Evolutionary conservation across 768 basidiomycete genomes (phyloP).

Genomic region (Porphyrellus cyaneotinctus): DNA sequence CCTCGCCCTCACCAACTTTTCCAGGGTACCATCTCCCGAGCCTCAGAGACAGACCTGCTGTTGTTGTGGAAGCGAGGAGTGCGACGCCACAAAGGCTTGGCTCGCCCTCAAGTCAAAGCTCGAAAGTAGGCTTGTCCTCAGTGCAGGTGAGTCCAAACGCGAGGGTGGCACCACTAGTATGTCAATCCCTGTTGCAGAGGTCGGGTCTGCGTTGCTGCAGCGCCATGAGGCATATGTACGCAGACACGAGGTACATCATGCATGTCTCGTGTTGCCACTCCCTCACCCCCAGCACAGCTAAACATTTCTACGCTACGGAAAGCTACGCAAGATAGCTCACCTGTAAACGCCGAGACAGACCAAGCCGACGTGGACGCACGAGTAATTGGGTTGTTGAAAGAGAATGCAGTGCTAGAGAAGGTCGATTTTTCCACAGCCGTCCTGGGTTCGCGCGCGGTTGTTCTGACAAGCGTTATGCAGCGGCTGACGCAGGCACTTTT

Average conservation of each 20-base stretch:
- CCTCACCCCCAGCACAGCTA: conserved; percentile 18
- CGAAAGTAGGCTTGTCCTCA: conserved; percentile 74
- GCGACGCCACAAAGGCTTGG: conserved; percentile 64
- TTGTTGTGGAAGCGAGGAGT: conserved; percentile 64
- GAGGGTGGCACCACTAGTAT: background rate
- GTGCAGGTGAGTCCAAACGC: conserved; percentile 63
- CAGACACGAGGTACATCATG: conserved; percentile 54
- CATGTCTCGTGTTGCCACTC: conserved; percentile 4
- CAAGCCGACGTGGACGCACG: conserved; percentile 31
- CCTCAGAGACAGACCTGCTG: conserved; percentile 49
- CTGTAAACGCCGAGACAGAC: conserved; percentile 7
- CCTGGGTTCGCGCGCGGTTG: background rate
- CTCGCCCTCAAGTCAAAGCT: conserved; percentile 60
- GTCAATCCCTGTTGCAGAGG: conserved; percentile 47
- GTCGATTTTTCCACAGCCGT: conserved; percentile 3
- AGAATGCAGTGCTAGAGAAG: conserved; percentile 58
- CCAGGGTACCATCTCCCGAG: conserved; percentile 72
- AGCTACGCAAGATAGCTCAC: conserved; percentile 10
- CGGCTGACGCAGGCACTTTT: conserved; percentile 74
- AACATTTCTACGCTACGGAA: conserved; percentile 13
- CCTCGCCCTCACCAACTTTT: conserved; percentile 64
- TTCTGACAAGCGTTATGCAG: conserved; percentile 35
- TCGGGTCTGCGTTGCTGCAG: conserved; percentile 84
- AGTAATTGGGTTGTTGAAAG: conserved; percentile 41
- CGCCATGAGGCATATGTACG: conserved; percentile 84